Evolutionary conservation across 2,329 filamentous ascomycete genomes (phyloP), one percentile per base, ranked within the genome.

Genomic region (Colletotrichum sp.): DNA sequence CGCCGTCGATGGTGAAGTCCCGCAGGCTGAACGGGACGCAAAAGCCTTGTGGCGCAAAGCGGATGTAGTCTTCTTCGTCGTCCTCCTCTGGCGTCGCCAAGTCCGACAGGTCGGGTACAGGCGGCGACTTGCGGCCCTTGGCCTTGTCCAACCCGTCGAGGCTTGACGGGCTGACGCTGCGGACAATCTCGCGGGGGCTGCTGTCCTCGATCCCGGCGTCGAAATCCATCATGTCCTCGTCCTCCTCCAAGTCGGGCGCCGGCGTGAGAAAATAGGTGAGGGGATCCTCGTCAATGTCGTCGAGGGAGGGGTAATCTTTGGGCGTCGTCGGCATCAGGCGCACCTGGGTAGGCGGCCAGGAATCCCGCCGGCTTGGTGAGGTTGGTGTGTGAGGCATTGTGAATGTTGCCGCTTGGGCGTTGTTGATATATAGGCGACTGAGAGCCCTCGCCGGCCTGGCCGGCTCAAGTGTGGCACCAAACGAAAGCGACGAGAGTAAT

Each of bases 191-290:
- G 32, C 83, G 81, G 5, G 88, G 87, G 74, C 83, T 86, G 70
- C 84, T 80, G 78, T 89, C 87, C 79, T 91, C 89, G 80, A 92
- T 92, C 71, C 90, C 90, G 48, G 90, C 90, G 79, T 92, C 90
- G 78, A 90, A 88, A 78, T 90, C 88, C 83, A 89, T 84, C 81
- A 88, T 86, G 77, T 86, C 86, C 30, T 86, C 82, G 15, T 84
- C 81, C 26, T 86, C 84, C 24, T 88, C 85, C 13, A 85, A 79
- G 13, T 84, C 83, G 1, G 88, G 84, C 0, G 86, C 84, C 2
- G 90, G 88, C 2, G 89, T 90, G 57, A 92, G 85, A 78, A 92
- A 92, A 80, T 90, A 91, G 64, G 86, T 88, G 67, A 92, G 84
- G 18, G 90, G 90, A 77, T 91, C 87, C 61, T 90, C 86, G 77